Base-by-base conservation (phyloP, 371 early-diverging fungal genomes). In the Thermomucor indicae-seudaticae region DNA sequence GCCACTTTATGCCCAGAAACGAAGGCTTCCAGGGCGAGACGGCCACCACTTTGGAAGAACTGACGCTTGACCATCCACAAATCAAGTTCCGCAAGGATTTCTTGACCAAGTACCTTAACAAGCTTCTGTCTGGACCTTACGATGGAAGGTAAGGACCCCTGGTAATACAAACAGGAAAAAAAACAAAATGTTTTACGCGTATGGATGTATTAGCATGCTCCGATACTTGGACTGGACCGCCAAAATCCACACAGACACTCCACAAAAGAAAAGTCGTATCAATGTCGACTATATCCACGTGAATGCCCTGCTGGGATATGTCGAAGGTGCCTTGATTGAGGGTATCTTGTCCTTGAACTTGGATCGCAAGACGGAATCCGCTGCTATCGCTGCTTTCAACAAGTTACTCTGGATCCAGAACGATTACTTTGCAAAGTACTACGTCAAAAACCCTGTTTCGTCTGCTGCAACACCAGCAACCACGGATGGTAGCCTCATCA, bases 371-470 rank as follows among this genome's bases (percentile, higher is more conserved):
- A 70, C 71, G 0, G 72, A 85, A 40, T 58, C 67, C 40, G 67
- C 71, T 31, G 83, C 83, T 22, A 69, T 89, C 16, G 62, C 74
- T 5, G 92, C 93, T 1, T 90, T 89, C 52, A 83, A 79, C 69
- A 92, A 92, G 74, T 69, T 92, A 30, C 72, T 92, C 20, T 92
- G 92, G 92, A 78, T 92, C 47, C 92, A 92, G 68, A 92, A 88
- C 54, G 92, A 92, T 57, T 77, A 86, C 45, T 92, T 92, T 67
- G 82, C 86, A 31, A 81, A 81, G 62, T 89, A 86, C 55, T 92
- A 92, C 43, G 59, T 63, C 47, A 23, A n/a, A 6, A 32, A 32
- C 12, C 12, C 40, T 20, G 48, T 39, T 48, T 92, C 92, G 65
- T 81, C 93, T 49, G 95, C 93, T 60, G 80, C 80, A 3, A 32